Base-by-base conservation (phyloP, 164 flowering plant genomes). In the Buxus sempervirens region DNA sequence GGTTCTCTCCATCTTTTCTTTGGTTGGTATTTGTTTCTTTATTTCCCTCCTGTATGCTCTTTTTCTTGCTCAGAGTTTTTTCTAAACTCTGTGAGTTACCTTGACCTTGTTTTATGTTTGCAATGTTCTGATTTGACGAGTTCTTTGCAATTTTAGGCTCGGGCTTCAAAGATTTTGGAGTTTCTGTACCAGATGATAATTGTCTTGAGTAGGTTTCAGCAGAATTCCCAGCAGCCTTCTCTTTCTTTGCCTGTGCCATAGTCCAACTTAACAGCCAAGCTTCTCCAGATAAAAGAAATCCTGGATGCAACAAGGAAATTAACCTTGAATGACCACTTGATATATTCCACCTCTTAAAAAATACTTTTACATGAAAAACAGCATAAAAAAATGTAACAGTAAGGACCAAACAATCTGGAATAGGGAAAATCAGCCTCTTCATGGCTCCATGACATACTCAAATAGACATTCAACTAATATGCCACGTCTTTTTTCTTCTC, bases 101-200 rank as follows among this genome's bases (percentile, higher is more conserved):
- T 12, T 21, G 27, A 24, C 26, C 51, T 54, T 21, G n/a, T 9
- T 21, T 60, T 28, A 6, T 42, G 58, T 63, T 71, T 19, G 49
- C 26, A 36, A 23, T 36, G 60, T 64, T 71, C 64, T 66, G 66
- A 56, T 38, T 64, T 26, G 25, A 48, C 26, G 56, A 19, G 15
- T 51, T 56, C 41, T 62, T 58, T 20, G 16, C 70, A 21, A 74
- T 76, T 58, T 75, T 79, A 58, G 59, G 67, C 66, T 60, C 51
- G 5, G 76, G 80, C 77, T 77, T 86, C 72, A 83, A 73, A 57
- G 67, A 65, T 26, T 73, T 75, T 42, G 74, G 67, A 54, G 66
- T 69, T 67, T 51, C 74, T 63, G 69, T 73, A 63, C 58, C 69
- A 24, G 79, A 72, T 28, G 76, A 26, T 55, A 63, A 23, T 56